Evolutionary conservation across 768 basidiomycete genomes (phyloP).

Genomic region (Dentipellis sp.): DNA sequence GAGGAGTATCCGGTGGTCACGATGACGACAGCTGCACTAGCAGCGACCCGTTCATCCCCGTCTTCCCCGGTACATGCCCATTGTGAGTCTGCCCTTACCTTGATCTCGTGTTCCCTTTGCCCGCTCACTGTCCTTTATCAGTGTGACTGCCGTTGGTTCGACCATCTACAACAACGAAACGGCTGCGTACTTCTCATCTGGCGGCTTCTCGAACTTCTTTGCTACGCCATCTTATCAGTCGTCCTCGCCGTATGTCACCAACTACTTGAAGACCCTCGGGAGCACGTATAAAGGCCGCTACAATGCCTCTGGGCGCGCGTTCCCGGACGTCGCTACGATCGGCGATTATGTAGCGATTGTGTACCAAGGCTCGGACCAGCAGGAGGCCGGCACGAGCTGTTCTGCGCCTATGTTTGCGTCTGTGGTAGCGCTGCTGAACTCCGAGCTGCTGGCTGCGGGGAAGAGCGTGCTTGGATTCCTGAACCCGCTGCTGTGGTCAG

Average conservation of each 20-base stretch:
- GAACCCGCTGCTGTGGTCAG: slow-evolving; percentile 27
- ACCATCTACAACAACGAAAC: slow-evolving; percentile 29
- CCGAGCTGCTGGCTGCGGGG: slow-evolving; percentile 22
- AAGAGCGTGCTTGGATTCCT: slow-evolving; percentile 27
- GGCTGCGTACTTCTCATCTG: slow-evolving; percentile 14
- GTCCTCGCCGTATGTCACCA: not conserved
- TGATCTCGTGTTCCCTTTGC: slow-evolving; percentile 7
- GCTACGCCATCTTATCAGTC: slow-evolving; percentile 9
- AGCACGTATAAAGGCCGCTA: slow-evolving; percentile 8
- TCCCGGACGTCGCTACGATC: slow-evolving; percentile 12
- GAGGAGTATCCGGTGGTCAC: slow-evolving; percentile 58
- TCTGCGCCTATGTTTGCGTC: slow-evolving; percentile 56
- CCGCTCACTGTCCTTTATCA: slow-evolving; percentile 16
- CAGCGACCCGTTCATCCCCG: slow-evolving; percentile 36
- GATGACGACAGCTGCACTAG: slow-evolving; percentile 48
- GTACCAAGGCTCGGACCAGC: not conserved
- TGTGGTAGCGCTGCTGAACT: slow-evolving; percentile 48
- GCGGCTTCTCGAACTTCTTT: slow-evolving; percentile 17
- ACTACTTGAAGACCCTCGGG: slow-evolving; percentile 8
- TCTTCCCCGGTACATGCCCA: slow-evolving; percentile 50
- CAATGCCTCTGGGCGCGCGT: slow-evolving; percentile 14
- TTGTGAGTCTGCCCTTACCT: slow-evolving; percentile 20
- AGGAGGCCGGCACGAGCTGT: slow-evolving; percentile 49
- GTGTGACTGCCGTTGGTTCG: slow-evolving; percentile 67
- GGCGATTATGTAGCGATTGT: not conserved